Base-by-base conservation (phyloP, 2,329 filamentous ascomycete genomes). In the Exophiala xenobiotica region DNA sequence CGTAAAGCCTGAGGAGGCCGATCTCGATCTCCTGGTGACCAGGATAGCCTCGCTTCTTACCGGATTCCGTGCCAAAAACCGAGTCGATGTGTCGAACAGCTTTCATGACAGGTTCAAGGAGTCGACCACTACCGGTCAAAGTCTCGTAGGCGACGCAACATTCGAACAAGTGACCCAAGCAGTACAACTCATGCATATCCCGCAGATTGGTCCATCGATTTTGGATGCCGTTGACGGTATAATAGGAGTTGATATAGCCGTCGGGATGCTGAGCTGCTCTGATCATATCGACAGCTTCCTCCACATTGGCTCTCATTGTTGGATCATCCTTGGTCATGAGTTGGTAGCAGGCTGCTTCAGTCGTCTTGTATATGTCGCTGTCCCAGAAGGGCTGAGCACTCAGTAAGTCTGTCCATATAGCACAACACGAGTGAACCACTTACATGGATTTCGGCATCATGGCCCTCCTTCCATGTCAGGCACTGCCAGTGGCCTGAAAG, bases 151-250 rank as follows among this genome's bases (percentile, higher is more conserved):
- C 78, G 3, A 83, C 63, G 2, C 79, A 78, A 1, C 75, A 80
- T 64, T 85, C 81, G 37, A 83, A 81, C 6, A 85, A 65, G 63
- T 85, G 81, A 0, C 81, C 80, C 8, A 75, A 75, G 54, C 82
- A 82, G 60, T 82, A 82, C 71, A 85, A 64, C 63, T 83, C 81
- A 66, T 85, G 80, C 68, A 82, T 74, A 64, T 85, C 81, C 42
- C 79, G 65, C 8, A 85, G 57, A 57, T 85, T 84, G 0, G 76
- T 74, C 69, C 78, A 84, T 6, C 80, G 63, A 44, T 77, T 75
- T 0, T 67, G 71, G 0, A 77, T 78, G 31, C 78, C 78, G 1
- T 81, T 76, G 0, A 84, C 76, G 0, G 78, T 81, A 56, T 78
- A 84, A 60, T 84, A 79, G 3, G 82, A 75, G 59, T 84, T 84